A percentile compares a stretch with the other conserved stretches of the same genome.
Conservation (phyloP, 176 grass and related monocot species). For the Aegilops bicornis region DNA sequence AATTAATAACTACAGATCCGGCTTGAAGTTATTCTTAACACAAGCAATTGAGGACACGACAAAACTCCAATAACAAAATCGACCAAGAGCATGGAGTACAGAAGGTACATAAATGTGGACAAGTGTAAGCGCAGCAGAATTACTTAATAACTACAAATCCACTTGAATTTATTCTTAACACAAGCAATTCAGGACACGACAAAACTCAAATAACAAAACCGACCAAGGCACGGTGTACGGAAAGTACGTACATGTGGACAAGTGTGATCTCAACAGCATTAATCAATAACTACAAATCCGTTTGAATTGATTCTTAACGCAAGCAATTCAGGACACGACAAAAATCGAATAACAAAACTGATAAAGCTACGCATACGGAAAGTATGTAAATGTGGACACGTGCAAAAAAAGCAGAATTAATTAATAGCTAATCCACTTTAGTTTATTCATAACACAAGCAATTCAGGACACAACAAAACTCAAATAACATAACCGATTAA, state of each 20-base stretch:
- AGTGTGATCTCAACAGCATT: not conserved
- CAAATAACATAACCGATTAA: not conserved
- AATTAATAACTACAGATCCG: not conserved
- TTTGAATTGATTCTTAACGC: too few species aligned
- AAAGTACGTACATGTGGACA: not conserved
- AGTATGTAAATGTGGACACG: not conserved
- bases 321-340: too few species aligned
- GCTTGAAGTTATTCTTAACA: not conserved
- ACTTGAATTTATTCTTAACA: too few species aligned
- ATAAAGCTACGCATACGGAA: not conserved
- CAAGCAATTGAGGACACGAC: not conserved
- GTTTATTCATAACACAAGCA: not conserved
- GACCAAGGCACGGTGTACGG: not conserved
- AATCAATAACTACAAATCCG: not conserved
- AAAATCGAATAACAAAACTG: not conserved
- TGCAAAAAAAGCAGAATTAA: not conserved
- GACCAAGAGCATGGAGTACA: not conserved
- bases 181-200: too few species aligned
- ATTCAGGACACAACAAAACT: conserved; percentile 13
- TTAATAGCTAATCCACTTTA: not conserved
- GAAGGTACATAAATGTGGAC: not conserved
- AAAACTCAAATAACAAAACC: not conserved
- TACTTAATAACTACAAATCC: not conserved
- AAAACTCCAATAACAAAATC: not conserved
- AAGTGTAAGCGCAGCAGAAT: not conserved